phyloP scores from a whole-genome alignment of 2,329 filamentous ascomycete genomes.

The Ascomycota sp. region DNA sequence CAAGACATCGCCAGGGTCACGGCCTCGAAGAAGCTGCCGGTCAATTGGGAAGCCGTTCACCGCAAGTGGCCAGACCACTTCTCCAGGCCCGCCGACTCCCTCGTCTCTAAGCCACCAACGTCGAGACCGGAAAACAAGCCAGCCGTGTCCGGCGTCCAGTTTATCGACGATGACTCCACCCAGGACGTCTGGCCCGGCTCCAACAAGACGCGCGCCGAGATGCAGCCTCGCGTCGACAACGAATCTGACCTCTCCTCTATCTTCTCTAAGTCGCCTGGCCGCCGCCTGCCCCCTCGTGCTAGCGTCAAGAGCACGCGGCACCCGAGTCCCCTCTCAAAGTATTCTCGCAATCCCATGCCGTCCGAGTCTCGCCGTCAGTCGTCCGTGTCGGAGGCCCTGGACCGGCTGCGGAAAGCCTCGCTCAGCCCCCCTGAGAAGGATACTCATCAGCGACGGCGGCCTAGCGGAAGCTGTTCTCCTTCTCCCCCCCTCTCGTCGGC shows the following conservation, averaged over 20 bases:
- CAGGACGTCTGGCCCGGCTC: conserved; percentile 18
- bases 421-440: conserved; percentile 9
- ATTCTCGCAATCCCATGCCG: conserved; percentile 9
- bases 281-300: conserved; percentile 7
- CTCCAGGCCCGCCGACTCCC: conserved; percentile 11
- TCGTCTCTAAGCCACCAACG: too few relatives aligned
- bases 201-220: conserved; percentile 22
- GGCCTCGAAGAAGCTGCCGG: conserved; percentile 15
- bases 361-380: conserved; percentile 9
- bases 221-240: conserved; percentile 31
- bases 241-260: conserved; percentile 26
- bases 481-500: conserved; percentile 17
- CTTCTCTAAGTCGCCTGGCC: conserved; percentile 17
- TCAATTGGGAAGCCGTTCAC: conserved; percentile 23
- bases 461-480: conserved; percentile 6
- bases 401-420: conserved; percentile 15
- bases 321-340: conserved; percentile 16
- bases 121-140: conserved; percentile 27
- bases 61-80: conserved; percentile 31
- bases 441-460: conserved; percentile 5
- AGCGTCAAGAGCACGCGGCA: conserved; percentile 10
- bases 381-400: conserved; percentile 13
- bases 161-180: conserved; percentile 20
- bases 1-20: conserved; percentile 24
- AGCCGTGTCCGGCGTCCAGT: conserved; percentile 12